Base-by-base conservation (phyloP, 331 rosid species). In the Acacia pycnantha region DNA sequence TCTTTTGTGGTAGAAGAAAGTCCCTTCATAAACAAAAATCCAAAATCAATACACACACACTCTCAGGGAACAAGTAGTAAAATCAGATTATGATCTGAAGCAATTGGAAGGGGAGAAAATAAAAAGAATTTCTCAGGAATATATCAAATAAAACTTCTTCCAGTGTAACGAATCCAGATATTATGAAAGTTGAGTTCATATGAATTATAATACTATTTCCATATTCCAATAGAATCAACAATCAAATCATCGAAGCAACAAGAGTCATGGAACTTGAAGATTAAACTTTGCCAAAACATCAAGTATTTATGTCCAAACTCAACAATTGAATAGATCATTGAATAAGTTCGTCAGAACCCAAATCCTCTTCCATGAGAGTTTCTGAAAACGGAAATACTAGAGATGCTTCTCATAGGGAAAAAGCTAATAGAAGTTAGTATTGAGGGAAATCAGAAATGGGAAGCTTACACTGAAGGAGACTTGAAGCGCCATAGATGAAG, bases 1-100 rank as follows among this genome's bases (percentile, higher is more conserved):
- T 85, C 91, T 84, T 33, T 85, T 82, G 51, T 56, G 16, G 67
- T 33, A 78, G 87, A 82, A 82, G 86, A 79, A 83, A 77, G 67
- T 26, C 88, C 92, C 92, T 92, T 56, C 80, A 83, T 18, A 73
- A 41, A 75, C 21, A 51, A 70, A 79, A 68, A 43, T 47, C 22
- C 21, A 70, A 82, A 79, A 84, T 82, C 61, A 87, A 76, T 70
- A 50, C n/a, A 48, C 46, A 6, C 77, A 51, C 72, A 19, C 8
- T 3, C 40, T 37, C 41, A 6, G 46, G 19, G 33, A 69, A 26
- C 58, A 80, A 72, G 56, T n/a, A 22, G 37, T 15, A 66, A 71
- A 74, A 50, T 56, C 58, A 67, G 22, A 43, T 40, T 13, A 33
- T 8, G 64, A 72, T 48, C 41, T 43, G 70, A 65, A 29, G 70